These are phyloP conservation scores for Gaultheria prostrata DNA, from an alignment of 148 eudicot genomes.

Conservation along the genomic window DNA sequence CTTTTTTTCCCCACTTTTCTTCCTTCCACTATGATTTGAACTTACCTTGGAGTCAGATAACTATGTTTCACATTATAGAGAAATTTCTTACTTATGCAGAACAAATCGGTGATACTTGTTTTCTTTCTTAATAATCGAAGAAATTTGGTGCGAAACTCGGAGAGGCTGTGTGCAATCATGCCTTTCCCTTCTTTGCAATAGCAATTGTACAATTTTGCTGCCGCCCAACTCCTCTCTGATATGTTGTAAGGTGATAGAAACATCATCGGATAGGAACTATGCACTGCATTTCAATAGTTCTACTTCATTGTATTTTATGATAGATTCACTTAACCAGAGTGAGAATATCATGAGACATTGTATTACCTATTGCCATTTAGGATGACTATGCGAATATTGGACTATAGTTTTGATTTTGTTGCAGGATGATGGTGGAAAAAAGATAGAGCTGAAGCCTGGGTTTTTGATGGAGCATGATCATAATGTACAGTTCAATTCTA, in stretches of 20 bases:
- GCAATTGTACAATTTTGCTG: not conserved
- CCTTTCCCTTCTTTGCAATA: not conserved
- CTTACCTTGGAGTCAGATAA: not conserved
- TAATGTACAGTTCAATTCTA: slow-evolving; percentile 41
- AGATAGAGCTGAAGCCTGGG: slow-evolving; percentile 91
- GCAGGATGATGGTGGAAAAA: slow-evolving; percentile 90
- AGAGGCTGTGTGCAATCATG: not conserved
- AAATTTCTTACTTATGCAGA: not conserved
- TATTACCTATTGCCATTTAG: not conserved
- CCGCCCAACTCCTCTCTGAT: not conserved
- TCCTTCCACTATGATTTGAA: not conserved
- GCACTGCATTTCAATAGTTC: not conserved
- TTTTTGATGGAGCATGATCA: slow-evolving; percentile 89
- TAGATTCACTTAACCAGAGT: not conserved
- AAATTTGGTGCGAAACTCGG: not conserved
- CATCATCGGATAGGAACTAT: not conserved
- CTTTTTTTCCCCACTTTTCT: not conserved
- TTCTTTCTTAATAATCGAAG: not conserved
- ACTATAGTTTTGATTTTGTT: slow-evolving; percentile 17
- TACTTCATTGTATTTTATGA: not conserved
- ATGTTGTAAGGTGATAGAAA: not conserved
- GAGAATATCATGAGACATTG: not conserved
- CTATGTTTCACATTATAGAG: not conserved
- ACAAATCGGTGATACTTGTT: not conserved
- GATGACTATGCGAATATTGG: not conserved